Base-by-base conservation (phyloP, 495 filamentous ascomycete species). In the Podospora pseudocomata region DNA sequence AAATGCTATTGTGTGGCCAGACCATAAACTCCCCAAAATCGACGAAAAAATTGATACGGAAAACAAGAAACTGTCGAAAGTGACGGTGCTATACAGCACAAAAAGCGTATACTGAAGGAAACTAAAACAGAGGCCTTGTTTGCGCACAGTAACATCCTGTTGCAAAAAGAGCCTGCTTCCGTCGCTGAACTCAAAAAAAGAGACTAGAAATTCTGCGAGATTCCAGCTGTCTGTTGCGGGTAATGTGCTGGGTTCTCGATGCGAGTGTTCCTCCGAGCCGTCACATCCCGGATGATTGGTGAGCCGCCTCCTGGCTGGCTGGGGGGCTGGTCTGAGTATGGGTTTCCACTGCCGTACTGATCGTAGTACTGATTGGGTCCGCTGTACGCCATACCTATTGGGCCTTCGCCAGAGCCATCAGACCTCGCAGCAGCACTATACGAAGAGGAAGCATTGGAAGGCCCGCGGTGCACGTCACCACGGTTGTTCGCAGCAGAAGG, bases 191-290 rank as follows among this genome's bases (percentile, higher is more conserved):
- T 55, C 2, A 54, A 20, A 18, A 20, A 18, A 49, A 44, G 20
- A 57, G n/a, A 64, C 76, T 84, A 99, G 73, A 99, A 99, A 73
- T 99, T 99, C 76, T 97, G 95, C n/a, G 95, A 92, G 74, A 99
- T 99, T 62, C 95, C 95, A 32, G 93, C 92, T 73, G 91, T 96
- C 82, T 95, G 92, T 75, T 94, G 90, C 13, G 93, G 93, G 72
- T 91, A 94, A 53, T 96, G 89, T 34, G 86, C 81, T 2, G 93
- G 91, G 74, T 91, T 97, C 77, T 98, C 92, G 62, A 99, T 97
- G 59, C 93, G 87, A 23, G 95, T 97, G 76, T 97, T 97, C 66
- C 95, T 86, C 69, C 95, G 84, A 2, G 95, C 95, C 70, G 88
- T 88, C 39, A 97, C 93, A 77, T 98, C 95, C n/a, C 94, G 86